Evolutionary conservation across 2,329 filamentous ascomycete species (phyloP), one percentile per base, ranked within the genome.

Genomic region (Aureobasidium sp.): DNA sequence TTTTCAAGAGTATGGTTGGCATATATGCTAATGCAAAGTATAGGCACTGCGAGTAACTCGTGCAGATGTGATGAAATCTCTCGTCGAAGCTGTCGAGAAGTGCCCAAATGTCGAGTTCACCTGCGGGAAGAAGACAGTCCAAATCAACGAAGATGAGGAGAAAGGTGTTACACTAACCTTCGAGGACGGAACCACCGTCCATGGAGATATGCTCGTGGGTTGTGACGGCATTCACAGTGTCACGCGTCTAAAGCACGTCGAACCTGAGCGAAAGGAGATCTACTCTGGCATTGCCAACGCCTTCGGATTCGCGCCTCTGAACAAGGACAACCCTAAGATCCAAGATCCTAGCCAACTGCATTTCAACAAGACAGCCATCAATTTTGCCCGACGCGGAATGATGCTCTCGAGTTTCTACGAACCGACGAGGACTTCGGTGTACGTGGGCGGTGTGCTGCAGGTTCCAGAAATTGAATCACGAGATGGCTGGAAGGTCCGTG

Each of bases 231-330:
- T 82, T 18, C 76, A 76, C 72, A 79, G 76, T 51, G 77, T 78
- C 55, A 77, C 80, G 4, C 75, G 81, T 15, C 75, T 82, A 64
- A 79, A 77, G 67, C 81, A 82, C 68, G 79, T 82, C 63, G 81
- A 83, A 68, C 80, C 80, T 10, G 74, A 76, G 42, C 78, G 80
- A 33, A 81, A 77, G 66, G 75, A 74, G 33, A 73, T 76, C 27
- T 83, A 83, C 71, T 79, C 78, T 0, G 81, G 80, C 16, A 79
- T 82, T 23, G 80, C 79, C 67, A 82, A 82, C 65, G 80, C 80
- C 5, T 83, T 82, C 64, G 80, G 80, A 33, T 83, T 82, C 66
- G 76, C 81, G 2, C 73, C 75, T n/a, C 74, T 80, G 16, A 72
- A 76, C 31, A 72, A 69, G 55, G 31, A 48, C 25, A 58, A 65